phyloP scores from a whole-genome alignment of 257 asterid genomes.

The Solanum appendiculatum region DNA sequence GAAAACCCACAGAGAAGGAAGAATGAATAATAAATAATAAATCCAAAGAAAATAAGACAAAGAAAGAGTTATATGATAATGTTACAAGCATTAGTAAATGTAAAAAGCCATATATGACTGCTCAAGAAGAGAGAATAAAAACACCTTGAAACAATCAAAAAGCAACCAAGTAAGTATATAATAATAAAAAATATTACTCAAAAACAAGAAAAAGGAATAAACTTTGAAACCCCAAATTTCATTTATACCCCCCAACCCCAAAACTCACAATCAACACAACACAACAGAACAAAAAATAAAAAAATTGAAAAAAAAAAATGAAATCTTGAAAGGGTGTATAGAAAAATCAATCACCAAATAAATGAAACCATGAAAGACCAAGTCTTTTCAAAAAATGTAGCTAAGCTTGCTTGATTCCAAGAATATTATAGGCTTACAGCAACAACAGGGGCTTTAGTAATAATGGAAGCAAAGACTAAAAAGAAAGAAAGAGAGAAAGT shows the following conservation, averaged over 20 bases:
- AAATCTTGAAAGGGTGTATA: background rate
- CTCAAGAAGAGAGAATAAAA: slow-evolving; percentile 88
- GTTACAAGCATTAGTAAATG: slow-evolving; percentile 45
- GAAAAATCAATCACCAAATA: background rate
- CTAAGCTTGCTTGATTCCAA: background rate
- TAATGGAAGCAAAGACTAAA: background rate
- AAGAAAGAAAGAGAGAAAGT: slow-evolving; percentile 1
- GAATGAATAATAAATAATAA: slow-evolving; percentile 42
- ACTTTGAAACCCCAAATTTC: slow-evolving; percentile 33
- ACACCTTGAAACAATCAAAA: slow-evolving; percentile 80
- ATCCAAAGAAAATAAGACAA: slow-evolving; percentile 63
- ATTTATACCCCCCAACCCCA: background rate
- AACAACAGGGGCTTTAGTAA: background rate
- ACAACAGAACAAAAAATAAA: background rate
- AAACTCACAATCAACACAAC: slow-evolving; percentile 24
- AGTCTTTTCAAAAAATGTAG: slow-evolving; percentile 9
- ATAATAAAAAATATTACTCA: background rate
- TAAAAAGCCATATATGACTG: slow-evolving; percentile 72
- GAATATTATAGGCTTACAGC: background rate
- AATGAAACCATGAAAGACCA: background rate
- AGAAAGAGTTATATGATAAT: slow-evolving; percentile 8
- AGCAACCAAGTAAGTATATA: background rate
- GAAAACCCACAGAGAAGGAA: slow-evolving; percentile 24
- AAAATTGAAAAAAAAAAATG: too few relatives aligned
- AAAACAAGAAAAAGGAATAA: slow-evolving; percentile 64